Conservation (phyloP, 2,329 filamentous ascomycete species). For the Dactylonectria estremocensis region DNA sequence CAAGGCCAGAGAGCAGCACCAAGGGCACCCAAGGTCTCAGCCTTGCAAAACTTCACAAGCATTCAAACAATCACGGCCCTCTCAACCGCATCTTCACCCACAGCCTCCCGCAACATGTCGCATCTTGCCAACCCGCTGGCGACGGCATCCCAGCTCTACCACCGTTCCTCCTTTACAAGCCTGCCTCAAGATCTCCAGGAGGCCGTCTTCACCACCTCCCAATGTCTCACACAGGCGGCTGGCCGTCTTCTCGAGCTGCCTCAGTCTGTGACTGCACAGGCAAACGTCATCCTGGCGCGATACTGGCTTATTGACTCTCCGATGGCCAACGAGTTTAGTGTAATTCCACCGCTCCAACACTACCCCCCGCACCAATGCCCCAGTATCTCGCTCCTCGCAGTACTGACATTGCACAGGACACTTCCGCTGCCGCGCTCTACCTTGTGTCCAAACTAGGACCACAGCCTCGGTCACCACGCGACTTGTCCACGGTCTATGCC, state of each 20-base stretch:
- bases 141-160: constrained; percentile 78
- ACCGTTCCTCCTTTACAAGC: constrained; percentile 68
- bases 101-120: constrained; percentile 59
- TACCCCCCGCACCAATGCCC: not conserved
- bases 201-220: constrained; percentile 78
- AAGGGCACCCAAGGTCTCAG: constrained; percentile 24
- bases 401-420: constrained; percentile 68
- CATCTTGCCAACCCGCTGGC: constrained; percentile 81
- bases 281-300: constrained; percentile 85
- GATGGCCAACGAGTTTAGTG: constrained; percentile 72
- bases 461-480: constrained; percentile 81
- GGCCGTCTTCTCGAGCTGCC: constrained; percentile 87
- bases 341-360: constrained; percentile 41
- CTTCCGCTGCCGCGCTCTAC: constrained; percentile 86
- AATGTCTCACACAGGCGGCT: constrained; percentile 82
- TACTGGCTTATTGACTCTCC: constrained; percentile 79
- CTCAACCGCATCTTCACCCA: not conserved
- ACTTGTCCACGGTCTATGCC: constrained; percentile 86
- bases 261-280: constrained; percentile 88
- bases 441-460: constrained; percentile 87
- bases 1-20: not conserved
- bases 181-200: constrained; percentile 80
- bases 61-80: constrained; percentile 16
- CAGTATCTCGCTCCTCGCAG: not conserved
- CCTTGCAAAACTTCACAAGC: constrained; percentile 41